phyloP scores from a whole-genome alignment of 257 asterid genomes.

The Craterostigma plantagineum region DNA sequence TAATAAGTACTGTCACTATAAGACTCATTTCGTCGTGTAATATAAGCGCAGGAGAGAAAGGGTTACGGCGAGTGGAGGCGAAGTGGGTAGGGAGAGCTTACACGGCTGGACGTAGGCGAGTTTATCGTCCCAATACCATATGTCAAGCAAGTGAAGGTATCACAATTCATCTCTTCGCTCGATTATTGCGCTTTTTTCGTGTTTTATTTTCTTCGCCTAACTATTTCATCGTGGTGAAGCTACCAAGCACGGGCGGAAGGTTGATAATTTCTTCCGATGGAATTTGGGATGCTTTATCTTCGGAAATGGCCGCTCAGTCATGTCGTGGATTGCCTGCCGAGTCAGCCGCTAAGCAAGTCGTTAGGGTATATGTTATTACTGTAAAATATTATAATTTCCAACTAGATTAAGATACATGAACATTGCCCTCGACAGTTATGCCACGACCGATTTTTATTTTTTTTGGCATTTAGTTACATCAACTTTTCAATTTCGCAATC shows the following conservation, averaged over 20 bases:
- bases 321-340: slow-evolving; percentile 95
- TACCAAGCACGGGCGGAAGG: slow-evolving; percentile 89
- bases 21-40: too few relatives aligned
- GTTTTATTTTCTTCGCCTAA: too few relatives aligned
- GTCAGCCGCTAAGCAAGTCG: slow-evolving; percentile 90
- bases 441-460: too few relatives aligned
- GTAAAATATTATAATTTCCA: too few relatives aligned
- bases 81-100: slow-evolving; percentile 78
- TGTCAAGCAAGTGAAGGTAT: slow-evolving; percentile 69
- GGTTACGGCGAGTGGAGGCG: slow-evolving; percentile 92
- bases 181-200: too few relatives aligned
- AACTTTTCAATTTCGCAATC: too few relatives aligned
- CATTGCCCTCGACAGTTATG: too few relatives aligned
- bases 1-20: too few relatives aligned
- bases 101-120: slow-evolving; percentile 91
- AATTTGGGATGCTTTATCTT: slow-evolving; percentile 86
- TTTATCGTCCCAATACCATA: slow-evolving; percentile 89
- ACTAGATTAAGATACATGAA: too few relatives aligned
- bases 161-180: too few relatives aligned
- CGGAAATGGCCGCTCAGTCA: slow-evolving; percentile 70
- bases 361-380: slow-evolving; percentile 43
- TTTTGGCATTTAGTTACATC: too few relatives aligned
- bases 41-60: slow-evolving; percentile 27
- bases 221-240: slow-evolving; percentile 18
- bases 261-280: slow-evolving; percentile 95